Evolutionary conservation across 306 rosid genomes (phyloP), one percentile per base, ranked within the genome.

Genomic region (Cotoneaster glaucophyllus): DNA sequence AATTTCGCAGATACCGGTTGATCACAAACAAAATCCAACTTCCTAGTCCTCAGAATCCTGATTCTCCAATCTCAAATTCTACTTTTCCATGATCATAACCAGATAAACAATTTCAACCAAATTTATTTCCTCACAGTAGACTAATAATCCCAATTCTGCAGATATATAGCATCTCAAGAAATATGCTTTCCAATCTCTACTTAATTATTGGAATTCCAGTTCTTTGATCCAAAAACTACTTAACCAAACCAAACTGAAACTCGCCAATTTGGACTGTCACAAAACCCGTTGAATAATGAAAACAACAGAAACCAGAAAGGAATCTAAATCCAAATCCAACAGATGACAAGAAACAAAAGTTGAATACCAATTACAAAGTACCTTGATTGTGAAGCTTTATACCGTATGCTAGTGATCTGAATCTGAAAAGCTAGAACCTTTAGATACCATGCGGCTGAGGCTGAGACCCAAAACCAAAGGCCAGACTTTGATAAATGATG

Each of bases 301-400:
- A 61, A 22, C 65, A 61, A 54, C 53, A 41, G 41, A 77, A 28
- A 13, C 50, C 69, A 50, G 61, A 69, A 31, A 69, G 64, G 15
- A 34, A 29, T 26, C 22, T 10, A 67, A 50, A 50, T 57, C 62
- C 11, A 31, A 77, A 64, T 11, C 74, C 39, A 54, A 22, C 31
- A 71, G 75, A 76, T 75, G 78, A 11, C 6, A 28, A 67, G 21
- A 54, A 77, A 39, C 76, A 54, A 67, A 34, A 64, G 11, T 61
- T 43, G 44, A 43, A 41, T n/a, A 43, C n/a, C 21, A 50, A 14
- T 48, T 4, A 48, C 53, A 48, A 48, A 48, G 54, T 80, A 75
- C 84, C 76, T 54, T 80, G 82, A 78, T 82, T 57, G 4, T 63
- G 68, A 75, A 75, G 76, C 52, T 52, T 77, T 76, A 18, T 48